Percentiles rank a stretch among this genome's conserved stretches.
These are phyloP conservation scores for Ambrosia artemisiifolia DNA, from an alignment of 129 eudicot species.

Conservation along the genomic window DNA sequence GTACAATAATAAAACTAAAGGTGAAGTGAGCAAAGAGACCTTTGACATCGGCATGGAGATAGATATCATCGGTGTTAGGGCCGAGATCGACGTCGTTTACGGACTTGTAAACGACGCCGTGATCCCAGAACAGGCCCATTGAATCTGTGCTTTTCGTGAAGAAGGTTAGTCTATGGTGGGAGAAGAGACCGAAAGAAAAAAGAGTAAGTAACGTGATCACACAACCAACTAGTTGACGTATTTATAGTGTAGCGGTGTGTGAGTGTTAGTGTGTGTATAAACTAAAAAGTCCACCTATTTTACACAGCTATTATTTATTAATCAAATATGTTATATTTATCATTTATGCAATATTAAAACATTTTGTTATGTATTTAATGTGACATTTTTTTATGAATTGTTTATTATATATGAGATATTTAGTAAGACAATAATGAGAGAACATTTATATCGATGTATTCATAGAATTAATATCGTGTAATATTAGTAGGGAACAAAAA, in stretches of 20 bases:
- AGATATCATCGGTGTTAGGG: conserved; percentile 53
- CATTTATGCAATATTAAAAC: too few relatives aligned
- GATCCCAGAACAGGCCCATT: conserved; percentile 56
- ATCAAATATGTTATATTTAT: neutral
- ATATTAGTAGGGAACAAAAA: too few relatives aligned
- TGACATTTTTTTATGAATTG: too few relatives aligned
- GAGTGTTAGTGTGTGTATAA: neutral
- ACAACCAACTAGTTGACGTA: conserved; percentile 22
- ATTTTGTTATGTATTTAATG: too few relatives aligned
- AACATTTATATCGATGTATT: too few relatives aligned
- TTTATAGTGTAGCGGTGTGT: conserved; percentile 30
- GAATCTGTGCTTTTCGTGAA: conserved; percentile 13
- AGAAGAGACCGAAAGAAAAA: neutral
- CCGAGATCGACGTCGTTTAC: conserved; percentile 71
- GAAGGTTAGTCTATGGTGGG: conserved; percentile 11
- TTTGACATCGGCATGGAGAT: conserved; percentile 80
- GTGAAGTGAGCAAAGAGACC: conserved; percentile 32
- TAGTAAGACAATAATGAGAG: too few relatives aligned
- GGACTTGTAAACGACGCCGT: conserved; percentile 67
- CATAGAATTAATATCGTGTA: too few relatives aligned
- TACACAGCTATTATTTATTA: neutral
- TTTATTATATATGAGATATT: too few relatives aligned
- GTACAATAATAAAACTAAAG: neutral
- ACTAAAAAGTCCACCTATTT: neutral
- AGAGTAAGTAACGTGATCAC: conserved; percentile 16